Evolutionary conservation across 2,329 filamentous ascomycete genomes (phyloP).

Genomic region (Ascochyta viciae-villosae): DNA sequence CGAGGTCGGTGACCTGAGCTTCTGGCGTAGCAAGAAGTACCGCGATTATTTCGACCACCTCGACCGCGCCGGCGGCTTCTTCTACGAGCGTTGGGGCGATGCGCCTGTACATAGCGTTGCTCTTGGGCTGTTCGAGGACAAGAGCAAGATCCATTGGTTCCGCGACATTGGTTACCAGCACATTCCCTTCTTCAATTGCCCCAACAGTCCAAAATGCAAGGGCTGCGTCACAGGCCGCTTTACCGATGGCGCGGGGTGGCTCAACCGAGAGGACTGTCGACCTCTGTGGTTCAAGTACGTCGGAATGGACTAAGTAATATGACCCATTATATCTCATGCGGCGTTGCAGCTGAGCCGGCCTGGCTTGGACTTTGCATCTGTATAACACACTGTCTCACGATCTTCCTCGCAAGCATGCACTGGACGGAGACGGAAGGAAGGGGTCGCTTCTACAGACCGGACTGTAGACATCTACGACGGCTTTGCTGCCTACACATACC

Average conservation of each 20-base stretch:
- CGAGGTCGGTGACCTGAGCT: conserved; percentile 90
- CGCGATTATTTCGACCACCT: conserved; percentile 97
- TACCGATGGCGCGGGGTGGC: conserved; percentile 84
- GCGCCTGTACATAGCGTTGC: conserved; percentile 96
- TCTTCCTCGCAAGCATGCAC: background rate
- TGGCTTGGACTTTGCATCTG: background rate
- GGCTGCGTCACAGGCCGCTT: conserved; percentile 87
- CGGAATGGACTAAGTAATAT: conserved; percentile 70
- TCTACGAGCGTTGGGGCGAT: conserved; percentile 98
- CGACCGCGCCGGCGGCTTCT: conserved; percentile 93
- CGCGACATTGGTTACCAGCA: conserved; percentile 99
- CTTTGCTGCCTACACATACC: conserved; percentile 1
- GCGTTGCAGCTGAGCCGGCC: conserved; percentile 11
- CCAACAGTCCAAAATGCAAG: conserved; percentile 91
- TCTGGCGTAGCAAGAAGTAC: conserved; percentile 90
- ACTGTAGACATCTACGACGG: background rate
- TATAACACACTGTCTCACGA: background rate
- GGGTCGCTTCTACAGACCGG: background rate
- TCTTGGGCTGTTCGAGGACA: conserved; percentile 89
- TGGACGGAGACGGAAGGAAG: background rate
- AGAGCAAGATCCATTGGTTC: conserved; percentile 95
- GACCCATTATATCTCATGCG: background rate
- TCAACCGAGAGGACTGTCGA: conserved; percentile 90
- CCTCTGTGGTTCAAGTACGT: conserved; percentile 98
- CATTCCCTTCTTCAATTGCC: conserved; percentile 98